Conservation (phyloP, 73 alveolate genomes). For the Diophrys sp. region DNA sequence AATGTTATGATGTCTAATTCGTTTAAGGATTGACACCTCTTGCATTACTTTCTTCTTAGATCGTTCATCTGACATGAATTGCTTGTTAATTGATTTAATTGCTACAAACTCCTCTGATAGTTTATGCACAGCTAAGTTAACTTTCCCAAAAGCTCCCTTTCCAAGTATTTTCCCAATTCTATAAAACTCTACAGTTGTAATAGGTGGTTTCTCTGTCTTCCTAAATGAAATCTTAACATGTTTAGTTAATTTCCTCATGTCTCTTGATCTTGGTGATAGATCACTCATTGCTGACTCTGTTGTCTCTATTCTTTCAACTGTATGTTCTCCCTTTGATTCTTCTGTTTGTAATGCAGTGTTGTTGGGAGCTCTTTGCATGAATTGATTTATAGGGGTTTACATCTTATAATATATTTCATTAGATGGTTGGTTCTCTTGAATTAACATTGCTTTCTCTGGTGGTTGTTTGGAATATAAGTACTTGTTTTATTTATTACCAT, state of each 20-base stretch:
- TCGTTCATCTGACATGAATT: conserved; percentile 60
- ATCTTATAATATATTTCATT: too few relatives aligned
- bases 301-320: conserved; percentile 4
- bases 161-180: conserved; percentile 72
- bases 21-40: conserved; percentile 57
- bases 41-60: conserved; percentile 70
- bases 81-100: conserved; percentile 74
- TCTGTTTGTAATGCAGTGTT: neutral
- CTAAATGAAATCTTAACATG: conserved; percentile 29
- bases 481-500: too few relatives aligned
- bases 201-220: conserved; percentile 24
- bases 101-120: conserved; percentile 80
- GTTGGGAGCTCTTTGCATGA: neutral
- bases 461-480: too few relatives aligned
- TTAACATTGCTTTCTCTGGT: neutral
- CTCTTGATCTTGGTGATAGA: conserved; percentile 39
- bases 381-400: neutral
- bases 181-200: conserved; percentile 51
- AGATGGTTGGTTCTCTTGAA: neutral
- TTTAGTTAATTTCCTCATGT: conserved; percentile 15
- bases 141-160: conserved; percentile 88
- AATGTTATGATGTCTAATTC: conserved; percentile 33
- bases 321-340: neutral
- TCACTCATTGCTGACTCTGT: conserved; percentile 4
- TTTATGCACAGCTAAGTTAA: conserved; percentile 71